Base-by-base conservation (phyloP, 139 green algal species). In the Chlamydomonas sp. region DNA sequence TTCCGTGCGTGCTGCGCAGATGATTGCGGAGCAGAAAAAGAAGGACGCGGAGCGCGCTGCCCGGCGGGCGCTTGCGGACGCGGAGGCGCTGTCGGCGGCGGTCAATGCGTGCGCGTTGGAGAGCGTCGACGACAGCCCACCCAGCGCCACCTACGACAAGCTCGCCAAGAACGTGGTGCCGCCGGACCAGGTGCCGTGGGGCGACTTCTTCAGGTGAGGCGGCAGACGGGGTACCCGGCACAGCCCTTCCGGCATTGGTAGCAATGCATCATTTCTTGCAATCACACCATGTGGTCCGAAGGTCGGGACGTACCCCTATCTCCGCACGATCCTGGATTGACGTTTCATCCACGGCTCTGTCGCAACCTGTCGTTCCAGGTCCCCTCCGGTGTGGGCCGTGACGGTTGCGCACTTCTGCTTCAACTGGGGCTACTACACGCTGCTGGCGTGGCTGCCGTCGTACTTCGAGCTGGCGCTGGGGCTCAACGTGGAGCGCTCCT, bases 371-470 rank as follows among this genome's bases (percentile, higher is more conserved):
- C 17, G 16, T 15, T 9, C 9, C 82, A 86, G 82, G 82, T 95
- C 85, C 2, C 31, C 89, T 0, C 90, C 97, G 0, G 96, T 99
- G 14, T 97, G 96, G 95, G 97, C 98, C 0, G 92, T 99, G 74
- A 98, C 97, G 62, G 95, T 95, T 14, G 97, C 96, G 2, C 98
- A 99, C 94, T 99, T 99, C 84, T 99, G 97, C 94, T 98, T 97
- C 94, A 99, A 99, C 92, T 99, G 97, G 96, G 93, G 95, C 69
- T 98, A 99, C 90, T 99, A 99, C 92, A 98, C 95, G 2, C 93
- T 99, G 68, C 93, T 99, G 73, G 95, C 98, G 2, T 99, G 98
- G 98, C 95, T 99, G 90, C 98, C 98, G 10, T 96, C 92, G 6
- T 99, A 99, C 93, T 99, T 99, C 91, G 97, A 98, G 77, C 93